These are phyloP conservation scores for Rutstroemia sydowiana DNA, from an alignment of 2,329 filamentous ascomycete genomes.

Conservation along the genomic window DNA sequence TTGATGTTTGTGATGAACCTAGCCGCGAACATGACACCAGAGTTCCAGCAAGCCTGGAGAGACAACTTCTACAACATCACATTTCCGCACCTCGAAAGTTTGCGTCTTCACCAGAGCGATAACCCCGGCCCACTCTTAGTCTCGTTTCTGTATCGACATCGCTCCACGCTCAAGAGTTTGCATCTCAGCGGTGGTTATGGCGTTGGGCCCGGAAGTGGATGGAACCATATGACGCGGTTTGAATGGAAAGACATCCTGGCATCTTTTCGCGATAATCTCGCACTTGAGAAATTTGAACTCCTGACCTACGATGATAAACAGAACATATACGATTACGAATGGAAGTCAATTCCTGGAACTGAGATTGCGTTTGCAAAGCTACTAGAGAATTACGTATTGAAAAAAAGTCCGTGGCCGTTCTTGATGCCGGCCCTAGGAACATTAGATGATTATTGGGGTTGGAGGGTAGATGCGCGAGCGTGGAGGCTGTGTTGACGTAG, in stretches of 20 bases:
- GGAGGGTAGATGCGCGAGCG: constrained; percentile 6
- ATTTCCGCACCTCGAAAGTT: not conserved
- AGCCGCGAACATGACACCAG: constrained; percentile 2
- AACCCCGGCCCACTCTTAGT: not conserved
- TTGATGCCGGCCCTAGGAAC: not conserved
- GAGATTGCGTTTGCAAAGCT: not conserved
- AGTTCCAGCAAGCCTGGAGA: constrained; percentile 5
- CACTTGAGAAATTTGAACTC: constrained; percentile 1
- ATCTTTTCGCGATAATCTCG: not conserved
- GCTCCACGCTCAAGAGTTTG: not conserved
- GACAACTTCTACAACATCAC: not conserved
- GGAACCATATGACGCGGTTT: constrained; percentile 2
- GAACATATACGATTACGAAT: constrained; percentile 8
- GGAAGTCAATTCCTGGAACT: not conserved
- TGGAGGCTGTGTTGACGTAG: not conserved
- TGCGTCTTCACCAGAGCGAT: constrained; percentile 9
- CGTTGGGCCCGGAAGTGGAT: not conserved
- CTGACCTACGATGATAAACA: constrained; percentile 5
- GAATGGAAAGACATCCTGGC: constrained; percentile 8
- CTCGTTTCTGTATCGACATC: not conserved
- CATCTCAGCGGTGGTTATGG: constrained; percentile 4
- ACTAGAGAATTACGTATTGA: not conserved
- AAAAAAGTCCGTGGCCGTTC: not conserved
- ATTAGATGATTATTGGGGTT: constrained; percentile 15
- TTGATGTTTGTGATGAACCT: constrained; percentile 9